Conservation (phyloP, 257 asterid species). For the Solanum corneliomulleri region DNA sequence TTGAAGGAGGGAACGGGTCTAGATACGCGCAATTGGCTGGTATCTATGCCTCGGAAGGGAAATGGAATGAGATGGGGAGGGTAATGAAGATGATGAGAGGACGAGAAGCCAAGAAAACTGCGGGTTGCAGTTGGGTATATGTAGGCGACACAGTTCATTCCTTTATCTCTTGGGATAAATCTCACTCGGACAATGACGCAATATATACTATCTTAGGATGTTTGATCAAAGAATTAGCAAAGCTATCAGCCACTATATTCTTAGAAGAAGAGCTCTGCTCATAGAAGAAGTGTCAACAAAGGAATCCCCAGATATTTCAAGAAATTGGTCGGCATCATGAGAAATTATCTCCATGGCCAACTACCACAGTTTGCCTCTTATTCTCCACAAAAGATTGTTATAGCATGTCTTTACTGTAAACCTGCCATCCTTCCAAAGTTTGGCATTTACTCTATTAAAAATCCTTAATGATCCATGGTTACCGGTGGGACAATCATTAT, state of each 20-base stretch:
- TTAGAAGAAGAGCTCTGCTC: not conserved
- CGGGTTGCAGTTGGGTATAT: constrained; percentile 84
- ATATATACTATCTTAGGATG: constrained; percentile 33
- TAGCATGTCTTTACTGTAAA: not conserved
- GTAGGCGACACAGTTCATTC: constrained; percentile 37
- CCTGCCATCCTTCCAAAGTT: not conserved
- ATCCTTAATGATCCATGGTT: not conserved
- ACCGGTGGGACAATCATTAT: not conserved
- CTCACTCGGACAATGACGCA: constrained; percentile 47
- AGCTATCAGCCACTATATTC: not conserved
- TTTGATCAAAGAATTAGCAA: constrained; percentile 38
- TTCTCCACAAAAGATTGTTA: not conserved
- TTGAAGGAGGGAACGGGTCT: constrained; percentile 49
- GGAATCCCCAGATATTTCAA: not conserved
- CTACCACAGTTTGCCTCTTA: not conserved
- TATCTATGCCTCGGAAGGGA: constrained; percentile 62
- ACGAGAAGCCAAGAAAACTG: constrained; percentile 53
- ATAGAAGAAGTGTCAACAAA: not conserved
- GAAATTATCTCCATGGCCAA: not conserved
- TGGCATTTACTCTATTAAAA: not conserved
- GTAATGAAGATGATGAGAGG: constrained; percentile 81
- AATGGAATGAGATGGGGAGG: constrained; percentile 84
- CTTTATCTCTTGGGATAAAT: constrained; percentile 56
- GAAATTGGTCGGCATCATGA: not conserved
- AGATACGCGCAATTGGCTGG: constrained; percentile 78